phyloP scores from a whole-genome alignment of 805 yeast genomes.

The Novakomyces olei region DNA sequence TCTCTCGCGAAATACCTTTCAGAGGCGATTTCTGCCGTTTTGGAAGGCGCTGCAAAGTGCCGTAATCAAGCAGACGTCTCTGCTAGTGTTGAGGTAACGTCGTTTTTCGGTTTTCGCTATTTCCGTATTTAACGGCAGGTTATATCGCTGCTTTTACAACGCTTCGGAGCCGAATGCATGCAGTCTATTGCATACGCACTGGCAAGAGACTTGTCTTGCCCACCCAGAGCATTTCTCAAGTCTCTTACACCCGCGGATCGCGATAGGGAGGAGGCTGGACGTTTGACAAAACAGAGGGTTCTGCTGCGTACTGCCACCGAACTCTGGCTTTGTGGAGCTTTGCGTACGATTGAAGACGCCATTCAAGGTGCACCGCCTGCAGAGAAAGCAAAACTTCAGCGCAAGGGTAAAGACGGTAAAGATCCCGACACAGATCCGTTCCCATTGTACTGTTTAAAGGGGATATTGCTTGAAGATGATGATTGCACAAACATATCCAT shows the following conservation, averaged over 20 bases:
- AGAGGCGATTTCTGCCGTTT: conserved; percentile 40
- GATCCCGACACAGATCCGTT: no score
- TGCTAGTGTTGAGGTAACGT: conserved; percentile 44
- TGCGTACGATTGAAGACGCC: conserved; percentile 24
- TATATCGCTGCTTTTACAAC: no score
- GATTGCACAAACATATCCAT: no score
- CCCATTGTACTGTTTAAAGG: no score
- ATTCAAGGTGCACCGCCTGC: conserved; percentile 12
- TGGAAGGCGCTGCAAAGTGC: conserved; percentile 37
- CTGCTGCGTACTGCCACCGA: conserved; percentile 35
- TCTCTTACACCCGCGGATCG: conserved; percentile 13
- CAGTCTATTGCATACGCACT: neutral
- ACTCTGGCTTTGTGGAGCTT: conserved; percentile 33
- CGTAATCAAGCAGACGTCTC: conserved; percentile 33
- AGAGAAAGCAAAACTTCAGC: no score
- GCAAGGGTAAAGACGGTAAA: no score
- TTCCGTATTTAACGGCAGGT: no score
- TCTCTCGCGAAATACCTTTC: conserved; percentile 53
- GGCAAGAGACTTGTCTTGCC: neutral
- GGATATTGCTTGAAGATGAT: no score
- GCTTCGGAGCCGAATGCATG: conserved; percentile 22
- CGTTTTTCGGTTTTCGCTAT: no score
- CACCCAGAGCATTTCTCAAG: no score
- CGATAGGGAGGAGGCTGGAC: conserved; percentile 25
- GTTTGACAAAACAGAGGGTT: conserved; percentile 23